Percentiles rank a stretch among this genome's conserved stretches.
Evolutionary conservation across 176 grass and related monocot species (phyloP).

Genomic region (Eleusine coracana): DNA sequence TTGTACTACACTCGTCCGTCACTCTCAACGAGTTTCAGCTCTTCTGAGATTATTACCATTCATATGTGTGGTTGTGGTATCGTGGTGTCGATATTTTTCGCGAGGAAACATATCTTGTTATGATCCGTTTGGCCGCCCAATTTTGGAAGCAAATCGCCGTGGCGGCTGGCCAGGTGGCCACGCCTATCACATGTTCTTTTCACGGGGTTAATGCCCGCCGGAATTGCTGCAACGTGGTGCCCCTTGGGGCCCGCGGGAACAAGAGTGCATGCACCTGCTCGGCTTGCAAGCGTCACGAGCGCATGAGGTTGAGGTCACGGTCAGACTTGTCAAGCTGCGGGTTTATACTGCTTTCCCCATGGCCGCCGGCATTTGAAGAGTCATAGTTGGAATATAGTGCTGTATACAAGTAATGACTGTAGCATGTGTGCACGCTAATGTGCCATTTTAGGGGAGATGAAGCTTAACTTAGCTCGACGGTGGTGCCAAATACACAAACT

Average conservation of each 20-base stretch:
- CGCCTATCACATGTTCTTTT: constrained; percentile 37
- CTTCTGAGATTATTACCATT: neutral
- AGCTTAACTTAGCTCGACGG: too few relatives aligned
- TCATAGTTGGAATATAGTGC: too few relatives aligned
- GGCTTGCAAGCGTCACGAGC: neutral
- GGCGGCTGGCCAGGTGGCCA: constrained; percentile 24
- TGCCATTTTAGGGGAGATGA: too few relatives aligned
- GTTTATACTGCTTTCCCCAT: neutral
- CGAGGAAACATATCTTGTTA: neutral
- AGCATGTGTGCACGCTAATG: too few relatives aligned
- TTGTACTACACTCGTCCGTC: neutral
- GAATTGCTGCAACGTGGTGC: neutral
- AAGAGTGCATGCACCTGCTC: constrained; percentile 12
- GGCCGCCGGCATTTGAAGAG: neutral
- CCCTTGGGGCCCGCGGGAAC: neutral
- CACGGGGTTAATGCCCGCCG: neutral
- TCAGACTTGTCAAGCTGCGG: constrained; percentile 43
- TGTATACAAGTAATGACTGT: too few relatives aligned
- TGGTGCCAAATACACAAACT: too few relatives aligned
- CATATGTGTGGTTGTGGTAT: neutral
- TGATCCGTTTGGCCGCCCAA: neutral
- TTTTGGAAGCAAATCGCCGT: constrained; percentile 28
- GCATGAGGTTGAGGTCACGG: constrained; percentile 5
- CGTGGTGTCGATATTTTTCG: neutral
- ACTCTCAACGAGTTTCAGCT: neutral